Conservation (phyloP, 768 basidiomycete species). For the Lanmaoa rubissima region DNA sequence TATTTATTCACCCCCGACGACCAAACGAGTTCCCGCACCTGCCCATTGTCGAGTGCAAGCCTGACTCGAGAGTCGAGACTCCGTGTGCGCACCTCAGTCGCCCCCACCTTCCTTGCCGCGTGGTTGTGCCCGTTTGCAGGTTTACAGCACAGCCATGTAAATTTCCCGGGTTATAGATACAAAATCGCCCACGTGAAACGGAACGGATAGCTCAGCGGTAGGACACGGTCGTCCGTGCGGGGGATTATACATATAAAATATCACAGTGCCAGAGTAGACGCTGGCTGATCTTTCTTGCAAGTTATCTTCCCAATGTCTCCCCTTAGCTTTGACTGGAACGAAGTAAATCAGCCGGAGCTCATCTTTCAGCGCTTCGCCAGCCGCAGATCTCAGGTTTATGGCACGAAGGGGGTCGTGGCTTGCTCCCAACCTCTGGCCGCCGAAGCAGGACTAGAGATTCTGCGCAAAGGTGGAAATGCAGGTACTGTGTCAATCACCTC, state of each 20-base stretch:
- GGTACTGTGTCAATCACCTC: slow-evolving; percentile 48
- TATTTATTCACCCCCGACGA: too few species aligned
- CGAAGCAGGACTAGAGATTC: slow-evolving; percentile 88
- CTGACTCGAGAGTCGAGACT: too few species aligned
- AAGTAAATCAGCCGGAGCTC: slow-evolving; percentile 65
- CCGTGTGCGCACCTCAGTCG: too few species aligned
- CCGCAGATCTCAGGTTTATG: slow-evolving; percentile 83
- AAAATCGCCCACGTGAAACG: slow-evolving; percentile 10
- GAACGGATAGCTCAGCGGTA: not conserved
- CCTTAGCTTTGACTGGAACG: slow-evolving; percentile 50
- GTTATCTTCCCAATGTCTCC: slow-evolving; percentile 22
- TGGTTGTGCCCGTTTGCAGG: too few species aligned
- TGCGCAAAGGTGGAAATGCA: slow-evolving; percentile 93
- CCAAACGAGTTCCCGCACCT: too few species aligned
- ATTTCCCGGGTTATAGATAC: not conserved
- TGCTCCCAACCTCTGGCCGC: slow-evolving; percentile 90
- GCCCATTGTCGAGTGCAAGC: too few species aligned
- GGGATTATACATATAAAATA: not conserved
- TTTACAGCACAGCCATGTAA: too few species aligned
- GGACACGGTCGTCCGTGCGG: slow-evolving; percentile 10
- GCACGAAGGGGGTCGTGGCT: slow-evolving; percentile 83
- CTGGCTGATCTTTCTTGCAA: not conserved
- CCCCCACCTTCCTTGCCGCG: too few species aligned
- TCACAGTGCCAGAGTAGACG: not conserved
- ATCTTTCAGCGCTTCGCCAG: slow-evolving; percentile 74